Evolutionary conservation across 441 rosid genomes (phyloP), one percentile per base, ranked within the genome.

Genomic region (Jatropha multifida): DNA sequence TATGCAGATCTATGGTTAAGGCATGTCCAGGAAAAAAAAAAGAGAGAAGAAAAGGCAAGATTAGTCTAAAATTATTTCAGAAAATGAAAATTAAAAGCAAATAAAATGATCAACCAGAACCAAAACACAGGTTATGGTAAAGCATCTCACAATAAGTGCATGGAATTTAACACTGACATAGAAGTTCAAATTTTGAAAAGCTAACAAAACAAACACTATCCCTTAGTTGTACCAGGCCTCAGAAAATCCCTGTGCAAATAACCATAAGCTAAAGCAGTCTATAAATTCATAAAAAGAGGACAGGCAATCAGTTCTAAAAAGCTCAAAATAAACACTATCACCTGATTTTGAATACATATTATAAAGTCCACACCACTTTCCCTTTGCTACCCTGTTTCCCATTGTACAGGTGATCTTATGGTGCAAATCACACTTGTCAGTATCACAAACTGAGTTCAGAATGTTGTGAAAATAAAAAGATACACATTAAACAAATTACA

Each of bases 1-100:
- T 84, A 94, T 62, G 94, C 96, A 75, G 91, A 85, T 81, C 98
- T 94, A 78, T 60, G 46, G 69, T 18, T 54, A 74, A 56, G 11
- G 37, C 52, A 73, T 68, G 58, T 68, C 52, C 13, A 61, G 58
- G 41, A 4, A 8, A 42, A 32, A 56, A 74, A 23, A 12, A 26
- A 69, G 23, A 23, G 23, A 23, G 23, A 23, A 23, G 23, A 23
- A 23, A 23, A 23, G 23, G 3, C n/a, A 56, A 55, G 27, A 40
- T 59, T 68, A 66, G 58, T 14, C 18, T 26, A 49, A 63, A 63
- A 73, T 46, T 65, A 64, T 68, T 67, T 61, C 46, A 73, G 61
- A 60, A 54, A 60, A 49, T 18, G 74, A 49, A 65, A 18, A 37
- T 55, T 18, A 40, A 14, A 1, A 77, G 44, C 20, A n/a, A 27